phyloP scores from a whole-genome alignment of 768 basidiomycete genomes.

The Macrolepiota fuliginosa region DNA sequence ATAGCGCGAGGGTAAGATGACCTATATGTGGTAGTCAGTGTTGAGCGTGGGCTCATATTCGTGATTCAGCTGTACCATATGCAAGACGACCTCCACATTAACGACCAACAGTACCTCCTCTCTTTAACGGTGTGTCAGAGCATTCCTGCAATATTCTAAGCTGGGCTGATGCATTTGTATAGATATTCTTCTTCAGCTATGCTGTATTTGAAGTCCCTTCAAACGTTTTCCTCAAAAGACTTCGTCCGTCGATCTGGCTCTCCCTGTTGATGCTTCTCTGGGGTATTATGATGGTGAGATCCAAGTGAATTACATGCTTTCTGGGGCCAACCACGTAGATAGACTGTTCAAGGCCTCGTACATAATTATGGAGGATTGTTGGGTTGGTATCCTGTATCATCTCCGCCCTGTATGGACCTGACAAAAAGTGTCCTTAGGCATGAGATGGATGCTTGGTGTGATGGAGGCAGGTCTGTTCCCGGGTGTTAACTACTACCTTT shows the following conservation, averaged over 20 bases:
- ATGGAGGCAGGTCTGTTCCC: constrained; percentile 73
- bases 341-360: constrained; percentile 75
- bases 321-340: constrained; percentile 1
- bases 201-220: constrained; percentile 77
- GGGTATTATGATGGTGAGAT: constrained; percentile 71
- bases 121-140: constrained; percentile 46
- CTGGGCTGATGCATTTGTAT: not conserved
- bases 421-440: constrained; percentile 34
- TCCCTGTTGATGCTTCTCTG: constrained; percentile 70
- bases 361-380: constrained; percentile 68
- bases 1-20: constrained; percentile 42
- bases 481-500: constrained; percentile 70
- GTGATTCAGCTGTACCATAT: constrained; percentile 57
- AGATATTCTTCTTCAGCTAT: constrained; percentile 61
- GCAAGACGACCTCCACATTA: constrained; percentile 54
- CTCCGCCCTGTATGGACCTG: not conserved
- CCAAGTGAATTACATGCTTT: not conserved
- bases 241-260: constrained; percentile 77
- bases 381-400: constrained; percentile 35
- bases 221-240: constrained; percentile 68
- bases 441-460: constrained; percentile 70
- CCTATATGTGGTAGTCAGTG: not conserved
- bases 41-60: not conserved
- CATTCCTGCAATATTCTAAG: too few relatives aligned
- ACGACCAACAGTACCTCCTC: constrained; percentile 64